Percentiles rank a stretch among this genome's conserved stretches.
phyloP scores from a whole-genome alignment of 768 basidiomycete genomes.

The Tubosaeta brunneosetosa region DNA sequence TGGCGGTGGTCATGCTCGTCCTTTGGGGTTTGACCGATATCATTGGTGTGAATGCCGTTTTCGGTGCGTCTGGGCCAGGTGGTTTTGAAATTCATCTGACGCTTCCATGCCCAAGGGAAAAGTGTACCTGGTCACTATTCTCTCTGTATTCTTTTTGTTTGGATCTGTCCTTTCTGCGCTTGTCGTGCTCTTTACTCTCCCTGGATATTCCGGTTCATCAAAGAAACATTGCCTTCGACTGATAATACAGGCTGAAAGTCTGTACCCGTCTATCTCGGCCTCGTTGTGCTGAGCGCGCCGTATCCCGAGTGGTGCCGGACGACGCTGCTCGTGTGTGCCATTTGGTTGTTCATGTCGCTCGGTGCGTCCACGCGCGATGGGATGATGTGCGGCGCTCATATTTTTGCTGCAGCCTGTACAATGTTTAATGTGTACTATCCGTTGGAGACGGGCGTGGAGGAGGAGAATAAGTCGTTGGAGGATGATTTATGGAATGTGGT shows the following conservation, averaged over 20 bases:
- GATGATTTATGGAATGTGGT: conserved; percentile 81
- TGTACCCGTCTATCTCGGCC: no score
- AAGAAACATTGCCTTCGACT: conserved; percentile 56
- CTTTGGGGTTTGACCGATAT: conserved; percentile 89
- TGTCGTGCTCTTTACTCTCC: conserved; percentile 41
- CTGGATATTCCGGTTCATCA: conserved; percentile 53
- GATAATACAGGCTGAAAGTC: no score
- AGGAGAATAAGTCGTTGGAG: conserved; percentile 42
- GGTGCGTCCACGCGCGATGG: no score
- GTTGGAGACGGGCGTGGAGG: conserved; percentile 50
- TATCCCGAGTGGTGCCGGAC: no score
- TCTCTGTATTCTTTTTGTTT: conserved; percentile 92
- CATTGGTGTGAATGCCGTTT: conserved; percentile 92
- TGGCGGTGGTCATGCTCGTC: conserved; percentile 77
- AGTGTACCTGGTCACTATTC: conserved; percentile 84
- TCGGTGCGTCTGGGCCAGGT: conserved; percentile 44
- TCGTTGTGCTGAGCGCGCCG: no score
- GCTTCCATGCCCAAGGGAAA: conserved; percentile 49
- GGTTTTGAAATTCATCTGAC: background rate
- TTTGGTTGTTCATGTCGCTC: no score
- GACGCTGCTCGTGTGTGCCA: no score
- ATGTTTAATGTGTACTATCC: conserved; percentile 94
- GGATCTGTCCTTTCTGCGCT: conserved; percentile 85
- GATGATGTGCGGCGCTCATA: no score
- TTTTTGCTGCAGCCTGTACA: conserved; percentile 67